Conservation (phyloP, 2,329 filamentous ascomycete genomes). For the Rhinocladiella similis region DNA sequence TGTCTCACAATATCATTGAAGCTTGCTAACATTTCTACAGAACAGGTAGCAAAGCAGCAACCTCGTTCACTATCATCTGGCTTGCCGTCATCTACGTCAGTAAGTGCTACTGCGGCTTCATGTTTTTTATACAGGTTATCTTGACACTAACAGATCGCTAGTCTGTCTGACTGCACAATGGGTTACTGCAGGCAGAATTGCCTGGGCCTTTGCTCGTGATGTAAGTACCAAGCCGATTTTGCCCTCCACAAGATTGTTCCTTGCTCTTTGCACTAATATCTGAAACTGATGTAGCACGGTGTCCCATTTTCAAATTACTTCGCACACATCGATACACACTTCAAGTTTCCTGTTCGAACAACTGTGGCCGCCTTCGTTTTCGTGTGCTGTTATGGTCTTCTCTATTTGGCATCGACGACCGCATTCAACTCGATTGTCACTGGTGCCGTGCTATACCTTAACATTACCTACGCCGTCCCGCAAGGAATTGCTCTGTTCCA, state of each 20-base stretch:
- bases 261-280: neutral
- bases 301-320: conserved; percentile 13
- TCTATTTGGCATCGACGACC: conserved; percentile 41
- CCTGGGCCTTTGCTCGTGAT: conserved; percentile 10
- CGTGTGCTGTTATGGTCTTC: conserved; percentile 36
- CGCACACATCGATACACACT: conserved; percentile 32
- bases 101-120: neutral
- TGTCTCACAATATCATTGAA: neutral
- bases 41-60: conserved; percentile 34
- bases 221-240: neutral
- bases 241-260: neutral
- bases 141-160: neutral
- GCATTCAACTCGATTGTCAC: conserved; percentile 42
- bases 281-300: neutral
- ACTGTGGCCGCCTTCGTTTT: conserved; percentile 37
- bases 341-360: conserved; percentile 38
- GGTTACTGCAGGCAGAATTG: neutral
- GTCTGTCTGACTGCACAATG: neutral
- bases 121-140: neutral
- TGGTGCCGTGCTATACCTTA: conserved; percentile 2
- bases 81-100: conserved; percentile 49
- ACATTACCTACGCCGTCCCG: conserved; percentile 6
- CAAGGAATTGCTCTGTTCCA: conserved; percentile 44
- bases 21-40: neutral
- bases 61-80: conserved; percentile 47